Base-by-base conservation (phyloP, 352 stramenopile genomes). In the Nothophytophthora sp. region DNA sequence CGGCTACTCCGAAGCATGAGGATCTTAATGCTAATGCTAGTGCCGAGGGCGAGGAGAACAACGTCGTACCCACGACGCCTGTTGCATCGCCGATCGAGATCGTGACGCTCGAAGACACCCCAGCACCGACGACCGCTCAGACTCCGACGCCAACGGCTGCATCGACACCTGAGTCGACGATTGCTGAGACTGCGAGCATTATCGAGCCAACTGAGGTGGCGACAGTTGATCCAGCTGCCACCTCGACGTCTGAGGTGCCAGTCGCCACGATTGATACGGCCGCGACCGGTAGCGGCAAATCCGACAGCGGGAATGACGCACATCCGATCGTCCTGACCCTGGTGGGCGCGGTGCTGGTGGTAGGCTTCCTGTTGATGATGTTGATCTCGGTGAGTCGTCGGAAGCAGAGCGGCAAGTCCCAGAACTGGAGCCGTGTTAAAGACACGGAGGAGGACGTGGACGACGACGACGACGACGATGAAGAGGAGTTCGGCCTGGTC, bases 241-340 rank as follows among this genome's bases (percentile, higher is more conserved):
- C n/a, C n/a, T n/a, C n/a, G n/a, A n/a, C n/a, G n/a, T n/a, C n/a
- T n/a, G n/a, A n/a, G n/a, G n/a, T n/a, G n/a, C n/a, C n/a, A n/a
- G n/a, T n/a, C n/a, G n/a, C n/a, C n/a, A n/a, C n/a, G n/a, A n/a
- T n/a, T n/a, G n/a, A n/a, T n/a, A n/a, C n/a, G n/a, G n/a, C n/a
- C n/a, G n/a, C n/a, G n/a, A n/a, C n/a, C n/a, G n/a, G n/a, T n/a
- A n/a, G n/a, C n/a, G n/a, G n/a, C n/a, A n/a, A n/a, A n/a, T n/a
- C n/a, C n/a, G n/a, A n/a, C n/a, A n/a, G n/a, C n/a, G n/a, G n/a
- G n/a, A n/a, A n/a, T n/a, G n/a, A n/a, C n/a, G 55, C 75, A 12
- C 81, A 90, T 33, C 81, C 84, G 10, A 53, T 92, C 53, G 81
- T 95, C 25, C 61, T 92, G 30, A 88, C 79, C 2, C 63, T 93